Evolutionary conservation across 495 filamentous ascomycete species (phyloP).

Genomic region (Aspergillus haitiensis): DNA sequence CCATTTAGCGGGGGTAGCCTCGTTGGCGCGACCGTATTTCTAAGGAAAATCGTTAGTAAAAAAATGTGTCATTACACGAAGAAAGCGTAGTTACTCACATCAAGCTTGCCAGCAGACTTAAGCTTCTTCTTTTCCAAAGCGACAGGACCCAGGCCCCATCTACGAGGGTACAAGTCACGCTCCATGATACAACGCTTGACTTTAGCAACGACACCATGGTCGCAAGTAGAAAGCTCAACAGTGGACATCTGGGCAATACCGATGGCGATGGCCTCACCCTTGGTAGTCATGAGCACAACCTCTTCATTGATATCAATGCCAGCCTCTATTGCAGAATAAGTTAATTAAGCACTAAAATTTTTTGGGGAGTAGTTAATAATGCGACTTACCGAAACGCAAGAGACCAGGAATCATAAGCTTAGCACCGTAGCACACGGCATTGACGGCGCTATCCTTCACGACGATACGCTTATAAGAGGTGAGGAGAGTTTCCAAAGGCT

Average conservation of each 20-base stretch:
- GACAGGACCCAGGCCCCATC: conserved; percentile 92
- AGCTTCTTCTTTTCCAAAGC: conserved; percentile 98
- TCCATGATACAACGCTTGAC: conserved; percentile 99
- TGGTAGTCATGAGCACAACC: conserved; percentile 95
- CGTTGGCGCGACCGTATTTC: conserved; percentile 92
- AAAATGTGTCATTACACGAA: conserved; percentile 1
- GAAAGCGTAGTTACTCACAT: conserved; percentile 53
- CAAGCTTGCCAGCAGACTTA: conserved; percentile 94
- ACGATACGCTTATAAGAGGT: conserved; percentile 92
- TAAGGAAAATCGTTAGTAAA: conserved; percentile 26
- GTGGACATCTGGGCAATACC: conserved; percentile 96
- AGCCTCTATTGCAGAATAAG: conserved; percentile 56
- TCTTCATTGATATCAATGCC: conserved; percentile 88
- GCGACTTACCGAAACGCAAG: conserved; percentile 69
- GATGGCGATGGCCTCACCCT: conserved; percentile 95
- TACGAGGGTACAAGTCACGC: conserved; percentile 88
- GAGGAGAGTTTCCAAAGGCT: conserved; percentile 86
- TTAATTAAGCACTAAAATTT: conserved; percentile 7
- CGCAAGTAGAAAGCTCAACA: conserved; percentile 84
- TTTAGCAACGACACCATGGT: conserved; percentile 96
- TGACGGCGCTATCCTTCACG: conserved; percentile 94
- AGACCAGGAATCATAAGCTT: conserved; percentile 98
- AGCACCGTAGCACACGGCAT: conserved; percentile 95
- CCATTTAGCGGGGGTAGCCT: conserved; percentile 89
- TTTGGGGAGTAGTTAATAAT: neutral